Conservation (phyloP, 2,329 filamentous ascomycete genomes). For the Sporothrix pseudoabietina region DNA sequence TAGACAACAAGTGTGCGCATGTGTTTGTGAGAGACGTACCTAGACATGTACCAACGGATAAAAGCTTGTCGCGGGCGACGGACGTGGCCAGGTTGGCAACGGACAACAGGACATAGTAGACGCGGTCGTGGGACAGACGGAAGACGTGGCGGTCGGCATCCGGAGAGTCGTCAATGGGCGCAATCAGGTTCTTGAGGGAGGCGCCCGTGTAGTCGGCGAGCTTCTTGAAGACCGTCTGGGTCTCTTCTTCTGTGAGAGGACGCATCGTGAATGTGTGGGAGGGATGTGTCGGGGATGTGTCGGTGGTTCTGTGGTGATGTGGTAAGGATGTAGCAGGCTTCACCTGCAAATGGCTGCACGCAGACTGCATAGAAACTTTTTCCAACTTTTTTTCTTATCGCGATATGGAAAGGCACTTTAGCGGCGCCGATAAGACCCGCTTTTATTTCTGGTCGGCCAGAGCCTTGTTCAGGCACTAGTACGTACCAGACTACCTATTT, state of each 20-base stretch:
- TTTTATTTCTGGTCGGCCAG: neutral
- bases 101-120: conserved; percentile 89
- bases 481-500: too few relatives aligned
- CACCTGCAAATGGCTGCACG: neutral
- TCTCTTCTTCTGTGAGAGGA: conserved; percentile 38
- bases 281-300: neutral
- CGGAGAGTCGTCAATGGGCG: conserved; percentile 67
- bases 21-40: conserved; percentile 45
- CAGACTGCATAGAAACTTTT: conserved; percentile 21
- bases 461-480: conserved; percentile 3
- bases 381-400: conserved; percentile 29
- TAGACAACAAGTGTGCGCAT: neutral
- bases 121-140: conserved; percentile 71
- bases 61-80: conserved; percentile 76
- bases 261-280: conserved; percentile 32
- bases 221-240: conserved; percentile 77
- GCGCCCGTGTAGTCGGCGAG: conserved; percentile 90
- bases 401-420: neutral
- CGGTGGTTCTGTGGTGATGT: neutral
- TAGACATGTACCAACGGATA: conserved; percentile 86
- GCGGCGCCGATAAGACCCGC: conserved; percentile 22
- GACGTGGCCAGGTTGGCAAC: conserved; percentile 90
- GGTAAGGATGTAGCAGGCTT: neutral
- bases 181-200: conserved; percentile 82
- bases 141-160: conserved; percentile 82